Base-by-base conservation (phyloP, 306 rosid species). In the Cicer pinnatifidum region DNA sequence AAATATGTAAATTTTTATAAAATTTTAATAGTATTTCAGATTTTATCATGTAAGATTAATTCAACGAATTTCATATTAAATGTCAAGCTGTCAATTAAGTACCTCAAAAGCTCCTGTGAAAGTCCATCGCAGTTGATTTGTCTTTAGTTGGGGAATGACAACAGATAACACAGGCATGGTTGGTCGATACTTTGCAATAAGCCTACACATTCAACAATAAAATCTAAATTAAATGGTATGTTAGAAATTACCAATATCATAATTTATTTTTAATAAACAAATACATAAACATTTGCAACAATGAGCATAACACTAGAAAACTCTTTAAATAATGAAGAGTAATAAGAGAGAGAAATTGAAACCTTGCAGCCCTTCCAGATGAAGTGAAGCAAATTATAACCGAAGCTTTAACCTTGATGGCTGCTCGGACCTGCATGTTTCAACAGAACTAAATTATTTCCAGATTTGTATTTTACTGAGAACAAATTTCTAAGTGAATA, bases 331-430 rank as follows among this genome's bases (percentile, higher is more conserved):
- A 13, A 72, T 44, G 13, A 53, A 68, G 9, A 17, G 6, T 11
- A 23, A 37, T 15, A 41, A 28, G 35, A 28, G 56, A 41, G 6
- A 77, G 35, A 28, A 28, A 28, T 28, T 50, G 6, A 50, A 78
- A 93, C 98, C 98, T 91, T 74, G 98, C 96, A 81, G 98, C 96
- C 78, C 98, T 84, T 85, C 98, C 98, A 52, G 98, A 93, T 59
- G 97, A 93, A 73, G 98, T 93, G 84, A 93, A 93, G 86, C 98
- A 93, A 73, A 93, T 91, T 66, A 93, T 91, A 65, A 81, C 88
- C 16, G 97, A 93, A 8, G 98, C 98, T 83, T 78, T 93, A 85
- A 93, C 98, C 91, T 93, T 89, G 79, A 93, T 89, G 72, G 98
- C 98, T 35, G 98, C 97, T 65, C 96, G 88, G 46, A 93, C 98